These are phyloP conservation scores for Brettanomyces naardenensis DNA, from an alignment of 805 yeast species.

Conservation along the genomic window DNA sequence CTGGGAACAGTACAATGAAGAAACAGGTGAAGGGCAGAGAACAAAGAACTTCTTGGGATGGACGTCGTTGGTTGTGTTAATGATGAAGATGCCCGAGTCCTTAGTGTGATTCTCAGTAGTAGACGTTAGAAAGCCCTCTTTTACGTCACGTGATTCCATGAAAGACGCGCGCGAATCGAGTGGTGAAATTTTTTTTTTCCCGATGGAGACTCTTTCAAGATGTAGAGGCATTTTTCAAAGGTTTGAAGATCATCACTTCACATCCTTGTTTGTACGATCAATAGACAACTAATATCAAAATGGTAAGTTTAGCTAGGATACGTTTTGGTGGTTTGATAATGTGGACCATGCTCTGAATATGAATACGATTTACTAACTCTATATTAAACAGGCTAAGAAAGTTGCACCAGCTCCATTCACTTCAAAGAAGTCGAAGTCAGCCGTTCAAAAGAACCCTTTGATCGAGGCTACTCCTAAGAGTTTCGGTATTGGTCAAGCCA, in stretches of 20 bases:
- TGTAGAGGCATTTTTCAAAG: too few relatives aligned
- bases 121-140: background rate
- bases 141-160: background rate
- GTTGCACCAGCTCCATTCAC: constrained; percentile 99
- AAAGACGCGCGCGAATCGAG: too few relatives aligned
- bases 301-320: too few relatives aligned
- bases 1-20: constrained; percentile 86
- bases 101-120: constrained; percentile 1
- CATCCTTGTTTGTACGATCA: too few relatives aligned
- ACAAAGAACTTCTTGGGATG: constrained; percentile 91
- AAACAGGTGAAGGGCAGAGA: constrained; percentile 67
- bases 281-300: too few relatives aligned
- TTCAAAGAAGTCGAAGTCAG: constrained; percentile 50
- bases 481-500: constrained; percentile 93
- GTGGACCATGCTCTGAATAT: too few relatives aligned
- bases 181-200: too few relatives aligned
- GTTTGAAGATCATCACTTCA: too few relatives aligned
- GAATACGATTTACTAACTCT: too few relatives aligned
- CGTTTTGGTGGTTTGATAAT: too few relatives aligned
- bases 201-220: too few relatives aligned
- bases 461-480: constrained; percentile 84
- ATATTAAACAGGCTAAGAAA: constrained; percentile 45
- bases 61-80: constrained; percentile 75
- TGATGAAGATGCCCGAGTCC: constrained; percentile 74
- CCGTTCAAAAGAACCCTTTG: constrained; percentile 67